Conservation (phyloP, 257 asterid genomes). For the Ilex asprella region DNA sequence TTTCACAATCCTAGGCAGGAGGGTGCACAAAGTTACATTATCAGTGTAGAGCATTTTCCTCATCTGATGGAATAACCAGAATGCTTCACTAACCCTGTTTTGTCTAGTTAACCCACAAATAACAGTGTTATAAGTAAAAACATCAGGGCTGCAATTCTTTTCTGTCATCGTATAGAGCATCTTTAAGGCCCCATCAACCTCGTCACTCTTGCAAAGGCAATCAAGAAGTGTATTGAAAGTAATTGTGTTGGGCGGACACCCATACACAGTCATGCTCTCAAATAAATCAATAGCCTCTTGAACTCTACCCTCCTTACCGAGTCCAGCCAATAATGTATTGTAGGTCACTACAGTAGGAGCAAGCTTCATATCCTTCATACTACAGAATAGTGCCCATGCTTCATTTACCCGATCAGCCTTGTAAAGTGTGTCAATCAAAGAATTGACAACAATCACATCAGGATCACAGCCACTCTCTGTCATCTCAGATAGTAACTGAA, state of each 20-base stretch:
- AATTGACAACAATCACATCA: constrained; percentile 73
- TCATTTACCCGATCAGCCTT: constrained; percentile 69
- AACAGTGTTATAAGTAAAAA: constrained; percentile 74
- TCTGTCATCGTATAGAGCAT: constrained; percentile 67
- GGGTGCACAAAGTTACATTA: constrained; percentile 55
- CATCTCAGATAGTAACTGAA: constrained; percentile 66
- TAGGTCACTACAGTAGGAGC: constrained; percentile 91
- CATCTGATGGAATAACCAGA: constrained; percentile 92
- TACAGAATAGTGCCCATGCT: constrained; percentile 73
- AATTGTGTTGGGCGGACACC: constrained; percentile 78
- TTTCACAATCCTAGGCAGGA: constrained; percentile 70
- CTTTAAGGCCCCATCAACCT: constrained; percentile 62
- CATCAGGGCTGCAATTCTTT: constrained; percentile 61
- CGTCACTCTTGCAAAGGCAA: constrained; percentile 74
- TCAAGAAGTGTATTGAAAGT: constrained; percentile 82
- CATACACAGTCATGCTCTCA: constrained; percentile 51
- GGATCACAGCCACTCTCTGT: constrained; percentile 54
- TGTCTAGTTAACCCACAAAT: constrained; percentile 73
- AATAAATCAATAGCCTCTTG: constrained; percentile 61
- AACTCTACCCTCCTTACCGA: constrained; percentile 75
- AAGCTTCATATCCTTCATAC: constrained; percentile 71
- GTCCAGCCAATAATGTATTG: constrained; percentile 86
- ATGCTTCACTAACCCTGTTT: constrained; percentile 63
- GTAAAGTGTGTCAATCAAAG: constrained; percentile 81
- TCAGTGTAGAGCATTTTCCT: constrained; percentile 63